These are phyloP conservation scores for Ganoderma lucidum DNA, from an alignment of 1,284 basidiomycete genomes.

Conservation along the genomic window DNA sequence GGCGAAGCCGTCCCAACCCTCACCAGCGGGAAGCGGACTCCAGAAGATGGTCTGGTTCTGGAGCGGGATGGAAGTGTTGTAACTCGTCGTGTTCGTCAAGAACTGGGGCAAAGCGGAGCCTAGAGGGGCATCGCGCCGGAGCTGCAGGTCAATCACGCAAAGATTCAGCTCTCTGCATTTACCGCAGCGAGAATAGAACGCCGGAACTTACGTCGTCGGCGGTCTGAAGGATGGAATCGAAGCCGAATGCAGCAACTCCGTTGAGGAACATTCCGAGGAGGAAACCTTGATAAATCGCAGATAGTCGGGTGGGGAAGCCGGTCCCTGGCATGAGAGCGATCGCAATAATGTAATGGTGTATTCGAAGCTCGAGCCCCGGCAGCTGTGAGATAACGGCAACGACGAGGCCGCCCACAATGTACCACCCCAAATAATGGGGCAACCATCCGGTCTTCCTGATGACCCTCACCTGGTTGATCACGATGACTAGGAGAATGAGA, in stretches of 20 bases:
- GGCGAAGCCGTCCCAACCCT: constrained; percentile 80
- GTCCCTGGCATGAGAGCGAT: constrained; percentile 82
- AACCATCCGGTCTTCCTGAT: constrained; percentile 87
- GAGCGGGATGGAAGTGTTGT: constrained; percentile 61
- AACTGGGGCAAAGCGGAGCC: constrained; percentile 78
- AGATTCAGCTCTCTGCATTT: constrained; percentile 20
- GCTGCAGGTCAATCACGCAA: constrained; percentile 45
- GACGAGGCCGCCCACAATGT: constrained; percentile 71
- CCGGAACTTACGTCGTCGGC: constrained; percentile 62
- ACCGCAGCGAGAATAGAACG: constrained; percentile 9
- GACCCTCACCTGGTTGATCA: constrained; percentile 82
- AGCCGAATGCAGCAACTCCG: constrained; percentile 80
- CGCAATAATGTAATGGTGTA: constrained; percentile 82
- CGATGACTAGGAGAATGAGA: constrained; percentile 65
- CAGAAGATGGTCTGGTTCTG: constrained; percentile 70
- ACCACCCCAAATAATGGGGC: constrained; percentile 77
- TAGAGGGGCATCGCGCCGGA: constrained; percentile 76
- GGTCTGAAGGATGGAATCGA: constrained; percentile 85
- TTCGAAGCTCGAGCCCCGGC: constrained; percentile 70
- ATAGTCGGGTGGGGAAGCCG: constrained; percentile 83
- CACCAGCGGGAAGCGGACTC: constrained; percentile 57
- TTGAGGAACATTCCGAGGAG: constrained; percentile 85
- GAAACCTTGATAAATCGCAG: constrained; percentile 83
- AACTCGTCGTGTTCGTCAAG: constrained; percentile 74
- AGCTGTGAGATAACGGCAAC: constrained; percentile 73